Conservation (phyloP, 2,329 filamentous ascomycete species). For the Rhexocercosporidium sp. region DNA sequence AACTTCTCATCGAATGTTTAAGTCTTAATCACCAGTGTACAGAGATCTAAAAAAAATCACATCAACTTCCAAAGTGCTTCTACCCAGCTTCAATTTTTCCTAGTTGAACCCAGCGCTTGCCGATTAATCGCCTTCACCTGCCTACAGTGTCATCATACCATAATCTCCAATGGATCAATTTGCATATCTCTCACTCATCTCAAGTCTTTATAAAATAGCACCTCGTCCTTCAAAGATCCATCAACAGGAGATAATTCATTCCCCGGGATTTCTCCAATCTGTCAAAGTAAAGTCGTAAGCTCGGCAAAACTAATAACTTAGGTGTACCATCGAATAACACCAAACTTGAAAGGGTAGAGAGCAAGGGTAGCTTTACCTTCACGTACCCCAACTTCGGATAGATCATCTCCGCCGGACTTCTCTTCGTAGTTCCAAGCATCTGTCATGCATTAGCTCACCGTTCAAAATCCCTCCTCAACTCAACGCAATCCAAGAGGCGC, state of each 20-base stretch:
- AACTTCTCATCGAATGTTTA: too few relatives aligned
- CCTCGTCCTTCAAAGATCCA: constrained; percentile 55
- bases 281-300: background rate
- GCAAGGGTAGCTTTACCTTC: too few relatives aligned
- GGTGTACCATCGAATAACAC: too few relatives aligned
- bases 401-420: constrained; percentile 56
- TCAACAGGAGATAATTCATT: constrained; percentile 55
- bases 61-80: too few relatives aligned
- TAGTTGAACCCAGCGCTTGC: too few relatives aligned
- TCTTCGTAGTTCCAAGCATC: constrained; percentile 59
- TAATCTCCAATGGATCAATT: background rate
- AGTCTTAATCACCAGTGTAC: too few relatives aligned
- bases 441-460: constrained; percentile 33
- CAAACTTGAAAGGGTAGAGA: too few relatives aligned
- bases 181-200: background rate
- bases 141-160: too few relatives aligned
- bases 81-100: too few relatives aligned
- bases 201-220: constrained; percentile 66
- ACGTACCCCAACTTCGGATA: constrained; percentile 63
- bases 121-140: too few relatives aligned
- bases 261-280: constrained; percentile 56
- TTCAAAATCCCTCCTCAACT: background rate
- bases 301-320: background rate
- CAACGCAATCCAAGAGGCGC: background rate
- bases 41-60: too few relatives aligned